Conservation (phyloP, 225 moss, liverwort and hornwort species). For the Polytrichum commune region DNA sequence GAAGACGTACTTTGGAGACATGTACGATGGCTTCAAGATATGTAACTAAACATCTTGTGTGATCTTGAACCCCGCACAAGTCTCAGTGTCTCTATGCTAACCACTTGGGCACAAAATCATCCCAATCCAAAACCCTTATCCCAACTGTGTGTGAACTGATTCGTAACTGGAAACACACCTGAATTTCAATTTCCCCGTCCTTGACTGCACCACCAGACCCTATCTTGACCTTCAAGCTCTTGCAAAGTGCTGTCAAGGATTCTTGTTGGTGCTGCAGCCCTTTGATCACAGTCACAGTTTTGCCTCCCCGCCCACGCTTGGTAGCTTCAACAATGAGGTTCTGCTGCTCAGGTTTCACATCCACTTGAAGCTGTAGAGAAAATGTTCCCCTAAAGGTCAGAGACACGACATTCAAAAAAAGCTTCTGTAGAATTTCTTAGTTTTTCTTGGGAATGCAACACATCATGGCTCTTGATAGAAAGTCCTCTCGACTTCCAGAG, state of each 20-base stretch:
- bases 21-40: too few relatives aligned
- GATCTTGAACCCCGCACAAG: too few relatives aligned
- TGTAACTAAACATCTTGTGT: too few relatives aligned
- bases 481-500: not conserved
- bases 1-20: too few relatives aligned
- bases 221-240: constrained; percentile 59
- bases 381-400: not conserved
- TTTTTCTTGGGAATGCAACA: not conserved
- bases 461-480: not conserved
- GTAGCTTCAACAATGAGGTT: constrained; percentile 53
- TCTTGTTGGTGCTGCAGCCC: constrained; percentile 48
- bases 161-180: constrained; percentile 31
- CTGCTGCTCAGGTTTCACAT: constrained; percentile 60
- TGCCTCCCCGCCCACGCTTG: constrained; percentile 67
- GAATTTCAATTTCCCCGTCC: constrained; percentile 59
- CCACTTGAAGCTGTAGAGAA: constrained; percentile 37
- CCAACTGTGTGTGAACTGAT: too few relatives aligned
- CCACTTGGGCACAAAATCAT: too few relatives aligned
- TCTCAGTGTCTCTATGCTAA: too few relatives aligned
- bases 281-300: constrained; percentile 71
- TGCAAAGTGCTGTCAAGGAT: constrained; percentile 63
- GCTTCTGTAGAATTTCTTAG: not conserved
- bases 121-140: too few relatives aligned
- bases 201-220: constrained; percentile 76
- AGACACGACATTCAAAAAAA: not conserved